A percentile compares a stretch with the other conserved stretches of the same genome.
These are phyloP conservation scores for Colletotrichum magnum DNA, from an alignment of 2,329 filamentous ascomycete species.

Conservation along the genomic window DNA sequence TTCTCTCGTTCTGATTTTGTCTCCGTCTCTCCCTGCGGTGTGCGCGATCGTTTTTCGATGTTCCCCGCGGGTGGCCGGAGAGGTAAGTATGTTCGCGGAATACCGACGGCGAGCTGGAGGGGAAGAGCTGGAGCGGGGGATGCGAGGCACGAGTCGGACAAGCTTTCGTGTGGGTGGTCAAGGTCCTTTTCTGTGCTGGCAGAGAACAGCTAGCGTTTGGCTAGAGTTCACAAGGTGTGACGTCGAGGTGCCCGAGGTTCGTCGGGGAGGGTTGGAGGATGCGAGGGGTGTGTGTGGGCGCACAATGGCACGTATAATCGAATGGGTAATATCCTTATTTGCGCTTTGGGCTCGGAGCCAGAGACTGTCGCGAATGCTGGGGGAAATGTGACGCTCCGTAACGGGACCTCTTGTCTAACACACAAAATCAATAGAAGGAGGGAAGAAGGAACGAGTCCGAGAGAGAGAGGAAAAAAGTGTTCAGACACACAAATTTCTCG, in stretches of 20 bases:
- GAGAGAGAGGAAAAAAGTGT: background rate
- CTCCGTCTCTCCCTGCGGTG: background rate
- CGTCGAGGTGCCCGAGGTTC: conserved; percentile 22
- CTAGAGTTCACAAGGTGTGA: conserved; percentile 37
- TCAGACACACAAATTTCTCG: conserved; percentile 11
- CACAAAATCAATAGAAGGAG: conserved; percentile 10
- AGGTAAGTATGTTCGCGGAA: background rate
- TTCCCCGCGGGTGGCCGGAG: background rate
- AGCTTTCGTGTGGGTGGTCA: conserved; percentile 26
- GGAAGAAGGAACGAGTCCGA: conserved; percentile 11
- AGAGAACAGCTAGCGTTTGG: conserved; percentile 15
- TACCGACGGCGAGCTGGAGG: background rate
- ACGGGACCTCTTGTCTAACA: conserved; percentile 8
- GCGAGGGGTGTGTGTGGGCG: conserved; percentile 31
- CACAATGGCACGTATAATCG: conserved; percentile 23
- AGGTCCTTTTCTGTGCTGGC: conserved; percentile 2
- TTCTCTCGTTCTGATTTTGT: background rate
- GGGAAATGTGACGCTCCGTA: conserved; percentile 7
- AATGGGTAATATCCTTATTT: conserved; percentile 10
- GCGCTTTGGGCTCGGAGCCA: background rate
- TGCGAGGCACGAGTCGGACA: conserved; percentile 10
- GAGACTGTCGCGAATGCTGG: background rate
- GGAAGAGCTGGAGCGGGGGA: background rate
- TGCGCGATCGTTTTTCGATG: background rate
- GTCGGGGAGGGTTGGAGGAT: conserved; percentile 20